Evolutionary conservation across 2,329 filamentous ascomycete genomes (phyloP), one percentile per base, ranked within the genome.

Genomic region (Cercospora nicotianae): DNA sequence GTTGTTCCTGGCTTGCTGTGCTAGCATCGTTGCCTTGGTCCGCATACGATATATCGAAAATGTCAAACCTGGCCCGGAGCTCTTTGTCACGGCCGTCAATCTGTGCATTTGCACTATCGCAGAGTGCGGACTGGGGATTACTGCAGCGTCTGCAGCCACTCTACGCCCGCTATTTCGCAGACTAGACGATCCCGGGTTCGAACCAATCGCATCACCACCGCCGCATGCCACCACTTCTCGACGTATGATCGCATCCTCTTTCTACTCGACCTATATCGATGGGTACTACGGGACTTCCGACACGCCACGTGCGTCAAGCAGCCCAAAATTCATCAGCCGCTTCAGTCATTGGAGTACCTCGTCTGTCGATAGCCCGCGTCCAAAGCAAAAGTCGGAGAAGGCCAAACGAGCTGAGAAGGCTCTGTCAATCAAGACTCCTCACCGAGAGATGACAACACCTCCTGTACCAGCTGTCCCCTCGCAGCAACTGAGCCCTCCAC

Each of bases 1-100:
- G 61, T 76, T 83, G 53, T 74, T 77, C 1, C 74, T 83, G 10
- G 82, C 79, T 10, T 70, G 67, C 36, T 45, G 71, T n/a, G 72
- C 72, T 18, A 73, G 73, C 39, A 67, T 73, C 13, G 69, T 74
- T 23, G 72, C 73, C 20, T 53, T 75, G 53, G 68, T 76, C 3
- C 72, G 75, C 12, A 67, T 76, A n/a, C 45, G 53, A 10, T 75
- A 73, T 51, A 72, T 77, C 23, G 61, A 67, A 45, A 69, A 67
- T 16, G 65, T 72, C 4, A 68, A 60, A n/a, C 68, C 69, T 1
- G 65, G 69, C 5, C 31, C 65, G 20, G 61, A 74, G 12, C 74
- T 74, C 66, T 75, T 76, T 66, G 70, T 67, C 53, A 71, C 69
- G 1, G 70, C 73, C 13, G 69, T 72, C 36, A 66, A 72, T 42